Percentiles rank a stretch among this genome's conserved stretches.
Evolutionary conservation across 352 stramenopile genomes (phyloP).

Genomic region (Pythium apleroticum): DNA sequence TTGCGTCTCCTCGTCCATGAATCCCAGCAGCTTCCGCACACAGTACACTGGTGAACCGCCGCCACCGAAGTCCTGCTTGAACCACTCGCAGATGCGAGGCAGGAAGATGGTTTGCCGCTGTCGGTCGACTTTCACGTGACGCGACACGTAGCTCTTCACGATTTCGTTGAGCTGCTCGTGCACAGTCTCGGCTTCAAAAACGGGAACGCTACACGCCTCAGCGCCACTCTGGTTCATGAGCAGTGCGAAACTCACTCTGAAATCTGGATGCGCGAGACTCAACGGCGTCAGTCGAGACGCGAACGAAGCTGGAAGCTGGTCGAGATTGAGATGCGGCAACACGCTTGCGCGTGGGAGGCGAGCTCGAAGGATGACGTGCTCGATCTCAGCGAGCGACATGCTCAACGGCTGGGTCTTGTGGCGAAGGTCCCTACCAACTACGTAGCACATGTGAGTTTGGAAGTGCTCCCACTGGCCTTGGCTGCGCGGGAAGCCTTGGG

Average conservation of each 20-base stretch:
- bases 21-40: conserved; percentile 74
- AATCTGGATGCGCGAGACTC: conserved; percentile 67
- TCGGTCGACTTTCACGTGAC: conserved; percentile 37
- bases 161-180: conserved; percentile 78
- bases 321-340: conserved; percentile 41
- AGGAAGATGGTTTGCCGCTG: conserved; percentile 36
- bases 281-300: conserved; percentile 28
- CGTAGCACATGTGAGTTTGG: conserved; percentile 62
- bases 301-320: conserved; percentile 6
- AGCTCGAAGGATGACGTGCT: conserved; percentile 66
- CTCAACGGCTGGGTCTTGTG: conserved; percentile 22
- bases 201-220: conserved; percentile 15
- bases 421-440: conserved; percentile 32
- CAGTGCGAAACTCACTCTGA: conserved; percentile 72
- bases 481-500: conserved; percentile 54
- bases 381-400: conserved; percentile 77
- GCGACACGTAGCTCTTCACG: conserved; percentile 31
- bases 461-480: conserved; percentile 64
- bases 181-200: conserved; percentile 37
- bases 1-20: conserved; percentile 48
- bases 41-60: conserved; percentile 49
- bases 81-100: conserved; percentile 77
- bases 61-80: conserved; percentile 62
- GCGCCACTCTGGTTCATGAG: conserved; percentile 47
- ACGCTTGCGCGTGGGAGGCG: conserved; percentile 44